Evolutionary conservation across 2,329 filamentous ascomycete species (phyloP), one percentile per base, ranked within the genome.

Genomic region (Meredithiella fracta): DNA sequence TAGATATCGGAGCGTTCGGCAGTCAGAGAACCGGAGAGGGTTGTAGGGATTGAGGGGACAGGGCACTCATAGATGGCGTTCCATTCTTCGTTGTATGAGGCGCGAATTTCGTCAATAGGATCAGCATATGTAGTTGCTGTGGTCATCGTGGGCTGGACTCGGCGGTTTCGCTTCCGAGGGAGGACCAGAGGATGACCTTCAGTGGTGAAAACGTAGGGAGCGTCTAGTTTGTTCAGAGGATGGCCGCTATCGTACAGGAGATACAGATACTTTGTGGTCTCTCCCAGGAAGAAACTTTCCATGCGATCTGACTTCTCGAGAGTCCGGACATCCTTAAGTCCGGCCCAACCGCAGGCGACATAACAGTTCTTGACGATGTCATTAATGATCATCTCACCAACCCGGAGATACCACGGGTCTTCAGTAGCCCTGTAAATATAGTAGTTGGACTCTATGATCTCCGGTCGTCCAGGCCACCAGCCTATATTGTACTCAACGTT

Each of bases 201-300:
- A 0, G 92, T 98, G 0, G 86, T 92, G 66, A 98, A 97, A 14
- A 98, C 91, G 66, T 85, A 94, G 0, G 90, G 81, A 0, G 83
- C 82, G 67, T 97, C 92, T 40, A 94, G 71, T 20, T 80, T 82
- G 67, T 97, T 97, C 44, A 98, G 71, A 0, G 90, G 88, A 68
- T 97, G 92, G 14, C 82, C 76, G 3, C 82, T 77, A 61, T 94
- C 86, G 67, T 94, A 97, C 1, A 97, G 78, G 55, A 98, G 72
- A 66, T 94, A 97, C 60, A 98, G 73, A 67, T 98, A 98, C 68
- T 97, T 96, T 47, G 88, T 83, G 1, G 92, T 98, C 69, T 98
- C 92, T 14, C 92, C 91, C 1, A 98, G 75, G 64, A 97, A 97
- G 74, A 97, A 98, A 66, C 91, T 97, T 69, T 98, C 92, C 92